These are phyloP conservation scores for Amphichorda felina DNA, from an alignment of 2,329 filamentous ascomycete species.

Conservation along the genomic window DNA sequence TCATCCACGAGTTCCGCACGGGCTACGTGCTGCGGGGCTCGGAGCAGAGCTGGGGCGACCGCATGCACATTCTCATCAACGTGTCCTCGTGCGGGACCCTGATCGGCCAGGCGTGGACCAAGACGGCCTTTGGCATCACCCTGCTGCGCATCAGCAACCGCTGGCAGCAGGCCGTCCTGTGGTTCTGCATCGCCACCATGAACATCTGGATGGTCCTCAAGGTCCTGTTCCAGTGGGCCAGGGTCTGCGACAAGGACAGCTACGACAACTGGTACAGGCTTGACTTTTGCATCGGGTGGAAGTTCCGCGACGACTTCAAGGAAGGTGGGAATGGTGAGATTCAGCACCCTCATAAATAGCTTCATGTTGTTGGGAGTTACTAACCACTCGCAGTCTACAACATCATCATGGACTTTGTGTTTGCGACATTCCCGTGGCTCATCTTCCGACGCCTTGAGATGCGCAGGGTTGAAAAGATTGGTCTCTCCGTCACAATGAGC, in stretches of 20 bases:
- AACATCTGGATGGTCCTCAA: conserved; percentile 34
- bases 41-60: no score
- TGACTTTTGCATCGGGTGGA: conserved; percentile 27
- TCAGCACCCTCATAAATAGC: background rate
- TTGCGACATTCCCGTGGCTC: no score
- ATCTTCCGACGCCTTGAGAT: no score
- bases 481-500: no score
- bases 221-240: conserved; percentile 36
- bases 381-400: no score
- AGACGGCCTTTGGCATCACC: conserved; percentile 24
- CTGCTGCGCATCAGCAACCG: conserved; percentile 28
- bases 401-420: no score
- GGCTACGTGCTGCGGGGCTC: conserved; percentile 29
- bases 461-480: no score
- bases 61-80: no score
- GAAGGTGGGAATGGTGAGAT: background rate
- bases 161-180: conserved; percentile 29
- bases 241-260: conserved; percentile 25
- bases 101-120: conserved; percentile 21
- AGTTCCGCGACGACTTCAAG: conserved; percentile 21
- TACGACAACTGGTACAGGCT: conserved; percentile 36
- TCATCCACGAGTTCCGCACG: conserved; percentile 31
- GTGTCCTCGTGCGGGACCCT: conserved; percentile 22
- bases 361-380: no score
- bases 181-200: conserved; percentile 37